These are phyloP conservation scores for Talaromyces pinophilus DNA, from an alignment of 2,329 filamentous ascomycete species.

Conservation along the genomic window DNA sequence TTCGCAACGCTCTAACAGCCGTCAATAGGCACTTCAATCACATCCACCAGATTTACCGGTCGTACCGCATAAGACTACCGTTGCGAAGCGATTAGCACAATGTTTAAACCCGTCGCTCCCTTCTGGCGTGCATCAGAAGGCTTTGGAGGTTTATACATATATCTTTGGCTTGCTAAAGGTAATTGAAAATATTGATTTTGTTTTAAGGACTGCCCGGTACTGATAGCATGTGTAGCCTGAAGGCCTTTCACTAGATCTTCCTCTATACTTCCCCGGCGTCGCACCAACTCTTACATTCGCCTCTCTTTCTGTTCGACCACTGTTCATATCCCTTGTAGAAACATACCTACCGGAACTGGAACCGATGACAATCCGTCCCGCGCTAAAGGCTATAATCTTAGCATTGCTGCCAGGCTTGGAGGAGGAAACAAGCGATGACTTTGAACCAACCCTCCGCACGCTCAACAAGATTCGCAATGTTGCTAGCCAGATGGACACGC, in stretches of 20 bases:
- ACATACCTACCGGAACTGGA: slow-evolving; percentile 74
- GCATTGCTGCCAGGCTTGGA: slow-evolving; percentile 89
- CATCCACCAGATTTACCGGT: slow-evolving; percentile 70
- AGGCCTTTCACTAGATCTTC: slow-evolving; percentile 76
- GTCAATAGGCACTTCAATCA: slow-evolving; percentile 75
- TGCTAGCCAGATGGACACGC: slow-evolving; percentile 54
- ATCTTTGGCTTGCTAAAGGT: slow-evolving; percentile 84
- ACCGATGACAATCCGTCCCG: slow-evolving; percentile 72
- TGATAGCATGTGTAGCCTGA: slow-evolving; percentile 53
- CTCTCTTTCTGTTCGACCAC: slow-evolving; percentile 82
- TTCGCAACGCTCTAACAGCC: background rate
- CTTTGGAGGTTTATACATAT: slow-evolving; percentile 88
- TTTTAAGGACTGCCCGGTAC: background rate
- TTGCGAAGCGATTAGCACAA: slow-evolving; percentile 90
- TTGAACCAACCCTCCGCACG: slow-evolving; percentile 79
- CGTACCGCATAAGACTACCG: slow-evolving; percentile 77
- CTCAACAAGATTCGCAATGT: slow-evolving; percentile 74
- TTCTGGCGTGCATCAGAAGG: slow-evolving; percentile 96
- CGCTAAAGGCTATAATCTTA: slow-evolving; percentile 85
- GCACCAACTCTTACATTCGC: slow-evolving; percentile 90
- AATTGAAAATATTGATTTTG: slow-evolving; percentile 24
- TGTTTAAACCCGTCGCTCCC: slow-evolving; percentile 91
- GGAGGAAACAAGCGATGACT: slow-evolving; percentile 96
- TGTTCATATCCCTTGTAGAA: slow-evolving; percentile 83
- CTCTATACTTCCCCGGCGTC: slow-evolving; percentile 85